Evolutionary conservation across 495 filamentous ascomycete species (phyloP), one percentile per base, ranked within the genome.

Genomic region (Entonaema liquescens): DNA sequence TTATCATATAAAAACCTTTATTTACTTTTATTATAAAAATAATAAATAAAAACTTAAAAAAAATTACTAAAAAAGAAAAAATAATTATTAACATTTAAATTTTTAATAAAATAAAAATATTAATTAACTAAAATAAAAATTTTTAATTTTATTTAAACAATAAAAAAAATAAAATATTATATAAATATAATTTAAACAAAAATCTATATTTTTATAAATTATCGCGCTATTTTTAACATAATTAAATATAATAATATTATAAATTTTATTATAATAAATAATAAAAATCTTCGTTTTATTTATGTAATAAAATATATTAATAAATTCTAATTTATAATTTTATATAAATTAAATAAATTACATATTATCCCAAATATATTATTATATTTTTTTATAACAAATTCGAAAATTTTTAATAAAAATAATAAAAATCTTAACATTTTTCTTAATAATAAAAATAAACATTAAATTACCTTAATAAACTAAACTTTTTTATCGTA

Each of bases 271-370:
- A 29, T 15, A 19, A 21, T 59, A 44, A 44, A 2, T 44, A n/a
- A n/a, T n/a, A n/a, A n/a, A n/a, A n/a, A n/a, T n/a, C n/a, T n/a
- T n/a, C n/a, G n/a, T n/a, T n/a, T 59, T 13, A 59, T 59, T 6
- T 7, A 44, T 26, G 12, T 36, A 25, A 59, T 59, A 44, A 29
- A 59, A 17, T 59, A 28, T 59, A n/a, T 59, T 28, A 59, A 59
- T 44, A 59, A 28, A 59, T 59, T 59, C 29, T 15, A 13, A 28
- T 42, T 59, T 59, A 59, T 29, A 17, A 28, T 44, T 28, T 7
- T 58, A 36, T 58, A 59, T 59, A 59, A 59, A 59, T 13, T 19
- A 26, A 59, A 44, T 1, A 42, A 44, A 44, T 59, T 42, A 59
- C 7, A 59, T 59, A 59, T 44, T 28, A 58, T 58, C 1, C 40